phyloP scores from a whole-genome alignment of 768 basidiomycete species.

The Kwoniella shandongensis region DNA sequence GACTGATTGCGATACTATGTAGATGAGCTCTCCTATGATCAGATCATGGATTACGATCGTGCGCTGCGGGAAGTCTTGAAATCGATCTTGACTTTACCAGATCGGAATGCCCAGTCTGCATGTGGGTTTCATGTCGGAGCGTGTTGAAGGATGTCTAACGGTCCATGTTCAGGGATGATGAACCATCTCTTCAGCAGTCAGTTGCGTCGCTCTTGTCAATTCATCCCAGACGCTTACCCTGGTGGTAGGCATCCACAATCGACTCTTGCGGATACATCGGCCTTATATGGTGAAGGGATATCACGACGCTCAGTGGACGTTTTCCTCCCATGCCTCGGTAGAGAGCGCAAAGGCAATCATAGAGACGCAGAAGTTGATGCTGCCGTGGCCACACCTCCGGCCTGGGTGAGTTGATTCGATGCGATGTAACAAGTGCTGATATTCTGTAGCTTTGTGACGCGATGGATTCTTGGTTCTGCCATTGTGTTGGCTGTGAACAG shows the following conservation, averaged over 20 bases:
- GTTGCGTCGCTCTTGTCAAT: too few species aligned
- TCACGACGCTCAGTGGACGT: not conserved
- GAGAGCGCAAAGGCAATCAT: conserved; percentile 13
- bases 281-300: conserved; percentile 16
- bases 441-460: conserved; percentile 13
- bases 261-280: conserved; percentile 18
- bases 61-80: not conserved
- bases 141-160: not conserved
- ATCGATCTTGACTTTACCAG: not conserved
- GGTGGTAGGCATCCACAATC: conserved; percentile 20
- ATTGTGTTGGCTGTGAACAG: conserved; percentile 14
- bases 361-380: not conserved
- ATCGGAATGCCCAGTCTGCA: not conserved
- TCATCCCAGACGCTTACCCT: not conserved
- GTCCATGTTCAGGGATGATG: conserved; percentile 14
- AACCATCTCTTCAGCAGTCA: conserved; percentile 5
- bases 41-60: conserved; percentile 3
- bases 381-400: not conserved
- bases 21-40: not conserved
- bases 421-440: not conserved
- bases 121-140: not conserved
- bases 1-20: not conserved
- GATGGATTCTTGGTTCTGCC: conserved; percentile 19
- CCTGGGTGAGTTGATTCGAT: conserved; percentile 4
- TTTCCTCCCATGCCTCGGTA: not conserved